Evolutionary conservation across 306 rosid species (phyloP).

Genomic region (Calophaca sinica): DNA sequence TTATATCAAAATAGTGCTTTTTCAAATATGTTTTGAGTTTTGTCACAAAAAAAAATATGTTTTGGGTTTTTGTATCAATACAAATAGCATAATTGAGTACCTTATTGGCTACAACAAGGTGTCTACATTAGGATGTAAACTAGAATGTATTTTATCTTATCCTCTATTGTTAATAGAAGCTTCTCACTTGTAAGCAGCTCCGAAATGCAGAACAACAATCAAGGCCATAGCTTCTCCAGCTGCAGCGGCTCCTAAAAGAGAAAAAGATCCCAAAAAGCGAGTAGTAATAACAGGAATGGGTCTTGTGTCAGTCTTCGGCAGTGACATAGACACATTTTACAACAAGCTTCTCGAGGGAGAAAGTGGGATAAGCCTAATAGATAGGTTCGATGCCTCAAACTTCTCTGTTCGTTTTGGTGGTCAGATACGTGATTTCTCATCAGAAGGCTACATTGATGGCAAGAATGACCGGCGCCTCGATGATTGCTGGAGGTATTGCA

Average conservation of each 20-base stretch:
- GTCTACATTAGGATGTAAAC: too few species aligned
- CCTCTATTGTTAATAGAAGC: not conserved
- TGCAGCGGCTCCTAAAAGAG: conserved; percentile 58
- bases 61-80: too few species aligned
- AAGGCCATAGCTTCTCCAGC: conserved; percentile 55
- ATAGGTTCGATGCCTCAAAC: conserved; percentile 60
- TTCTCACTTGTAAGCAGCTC: conserved; percentile 42
- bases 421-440: conserved; percentile 58
- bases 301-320: conserved; percentile 60
- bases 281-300: conserved; percentile 71
- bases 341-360: conserved; percentile 60
- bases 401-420: conserved; percentile 55
- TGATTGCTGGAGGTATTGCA: conserved; percentile 61
- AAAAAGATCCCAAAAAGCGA: conserved; percentile 61
- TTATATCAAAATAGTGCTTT: too few species aligned
- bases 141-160: not conserved
- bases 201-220: conserved; percentile 48
- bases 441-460: conserved; percentile 59
- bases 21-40: too few species aligned
- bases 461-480: conserved; percentile 63
- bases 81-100: too few species aligned
- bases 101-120: too few species aligned
- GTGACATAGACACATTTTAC: conserved; percentile 57
- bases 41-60: too few species aligned
- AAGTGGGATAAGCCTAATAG: conserved; percentile 61